A percentile compares a stretch with the other conserved stretches of the same genome.
Evolutionary conservation across 345 rosid species (phyloP).

Genomic region (Luvunga scandens): DNA sequence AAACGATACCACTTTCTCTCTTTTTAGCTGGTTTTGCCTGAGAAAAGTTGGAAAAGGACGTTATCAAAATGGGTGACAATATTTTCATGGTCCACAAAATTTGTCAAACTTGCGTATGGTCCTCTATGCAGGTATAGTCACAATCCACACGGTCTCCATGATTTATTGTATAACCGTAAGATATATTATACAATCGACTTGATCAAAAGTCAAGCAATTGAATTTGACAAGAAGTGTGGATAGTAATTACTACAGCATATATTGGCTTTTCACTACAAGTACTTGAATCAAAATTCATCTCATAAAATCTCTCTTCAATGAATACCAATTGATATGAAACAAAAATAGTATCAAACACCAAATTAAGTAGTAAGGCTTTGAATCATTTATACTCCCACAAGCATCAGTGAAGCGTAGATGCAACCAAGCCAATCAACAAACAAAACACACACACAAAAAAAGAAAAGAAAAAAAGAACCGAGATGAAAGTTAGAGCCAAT

Average conservation of each 20-base stretch:
- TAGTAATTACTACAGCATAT: not conserved
- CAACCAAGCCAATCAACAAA: not conserved
- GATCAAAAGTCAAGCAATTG: not conserved
- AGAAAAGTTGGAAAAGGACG: not conserved
- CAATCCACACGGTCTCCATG: not conserved
- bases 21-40: constrained; percentile 8
- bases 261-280: not conserved
- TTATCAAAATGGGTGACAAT: not conserved
- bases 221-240: not conserved
- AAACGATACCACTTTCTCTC: not conserved
- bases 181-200: not conserved
- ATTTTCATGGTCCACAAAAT: constrained; percentile 7
- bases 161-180: not conserved
- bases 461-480: not conserved
- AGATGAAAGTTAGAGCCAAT: not conserved
- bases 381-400: not conserved
- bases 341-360: not conserved
- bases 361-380: not conserved
- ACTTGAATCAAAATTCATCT: not conserved
- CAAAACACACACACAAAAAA: not conserved
- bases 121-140: not conserved
- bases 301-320: not conserved
- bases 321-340: not conserved
- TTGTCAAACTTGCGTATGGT: constrained; percentile 6
- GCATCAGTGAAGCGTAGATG: not conserved